These are phyloP conservation scores for Tolypocladium nubicola DNA, from an alignment of 2,329 filamentous ascomycete genomes.

Conservation along the genomic window DNA sequence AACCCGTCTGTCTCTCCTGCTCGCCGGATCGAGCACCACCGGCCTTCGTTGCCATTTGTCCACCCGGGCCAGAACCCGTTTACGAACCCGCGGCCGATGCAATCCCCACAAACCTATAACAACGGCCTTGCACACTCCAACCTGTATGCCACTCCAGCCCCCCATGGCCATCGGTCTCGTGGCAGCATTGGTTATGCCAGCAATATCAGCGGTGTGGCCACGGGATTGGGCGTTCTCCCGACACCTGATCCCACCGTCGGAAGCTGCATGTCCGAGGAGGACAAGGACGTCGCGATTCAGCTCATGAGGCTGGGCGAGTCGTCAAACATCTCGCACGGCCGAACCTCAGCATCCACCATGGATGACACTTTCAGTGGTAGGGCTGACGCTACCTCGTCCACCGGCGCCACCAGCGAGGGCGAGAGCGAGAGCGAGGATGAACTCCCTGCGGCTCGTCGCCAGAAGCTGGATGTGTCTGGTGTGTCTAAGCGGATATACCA, in stretches of 20 bases:
- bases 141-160: conserved; percentile 52
- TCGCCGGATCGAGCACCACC: conserved; percentile 63
- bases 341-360: conserved; percentile 84
- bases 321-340: conserved; percentile 85
- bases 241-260: conserved; percentile 96
- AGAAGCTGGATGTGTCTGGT: conserved; percentile 39
- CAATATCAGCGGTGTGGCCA: conserved; percentile 23
- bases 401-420: conserved; percentile 71
- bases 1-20: conserved; percentile 93
- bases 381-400: conserved; percentile 76
- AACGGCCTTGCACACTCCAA: conserved; percentile 35
- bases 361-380: conserved; percentile 90
- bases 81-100: conserved; percentile 63
- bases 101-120: conserved; percentile 71
- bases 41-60: conserved; percentile 65
- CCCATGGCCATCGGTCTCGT: conserved; percentile 55
- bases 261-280: conserved; percentile 93
- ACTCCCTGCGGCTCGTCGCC: conserved; percentile 45
- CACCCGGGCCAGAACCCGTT: conserved; percentile 72
- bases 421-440: conserved; percentile 58
- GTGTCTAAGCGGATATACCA: conserved; percentile 35
- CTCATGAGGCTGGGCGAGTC: conserved; percentile 92
- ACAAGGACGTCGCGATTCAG: conserved; percentile 87
- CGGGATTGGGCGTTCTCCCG: conserved; percentile 53
- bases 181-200: conserved; percentile 48